Conservation (phyloP, 2,329 filamentous ascomycete genomes). For the Biscogniauxia sp. region DNA sequence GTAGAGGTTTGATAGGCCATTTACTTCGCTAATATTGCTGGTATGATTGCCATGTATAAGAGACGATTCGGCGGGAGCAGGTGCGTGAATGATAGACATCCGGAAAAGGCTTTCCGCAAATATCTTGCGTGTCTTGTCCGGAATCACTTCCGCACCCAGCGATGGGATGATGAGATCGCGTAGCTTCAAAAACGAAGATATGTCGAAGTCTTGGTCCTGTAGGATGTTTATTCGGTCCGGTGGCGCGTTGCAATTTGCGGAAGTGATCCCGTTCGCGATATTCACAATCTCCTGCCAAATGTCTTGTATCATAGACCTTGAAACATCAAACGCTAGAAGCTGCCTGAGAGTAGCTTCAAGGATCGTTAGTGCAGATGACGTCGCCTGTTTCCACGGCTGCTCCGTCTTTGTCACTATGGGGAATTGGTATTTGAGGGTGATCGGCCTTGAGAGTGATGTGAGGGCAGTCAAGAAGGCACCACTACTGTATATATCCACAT, state of each 20-base stretch:
- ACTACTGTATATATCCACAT: conserved; percentile 67
- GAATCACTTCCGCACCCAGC: conserved; percentile 64
- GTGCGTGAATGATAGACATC: conserved; percentile 75
- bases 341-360: conserved; percentile 64
- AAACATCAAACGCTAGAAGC: conserved; percentile 48
- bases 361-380: conserved; percentile 66
- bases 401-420: conserved; percentile 66
- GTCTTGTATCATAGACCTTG: conserved; percentile 44
- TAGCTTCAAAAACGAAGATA: conserved; percentile 67
- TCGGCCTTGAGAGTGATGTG: conserved; percentile 64
- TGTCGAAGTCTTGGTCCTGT: conserved; percentile 79
- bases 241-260: conserved; percentile 56
- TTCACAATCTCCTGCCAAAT: conserved; percentile 71
- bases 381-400: conserved; percentile 78
- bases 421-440: conserved; percentile 79
- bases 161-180: conserved; percentile 70
- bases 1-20: conserved; percentile 62
- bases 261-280: conserved; percentile 67
- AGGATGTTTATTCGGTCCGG: conserved; percentile 48
- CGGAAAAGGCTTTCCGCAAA: conserved; percentile 78
- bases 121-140: conserved; percentile 63
- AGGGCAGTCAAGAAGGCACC: conserved; percentile 66
- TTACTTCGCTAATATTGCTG: conserved; percentile 34
- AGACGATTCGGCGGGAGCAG: conserved; percentile 52
- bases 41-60: conserved; percentile 52